Base-by-base conservation (phyloP, 768 basidiomycete genomes). In the Mycena albidolilacea region DNA sequence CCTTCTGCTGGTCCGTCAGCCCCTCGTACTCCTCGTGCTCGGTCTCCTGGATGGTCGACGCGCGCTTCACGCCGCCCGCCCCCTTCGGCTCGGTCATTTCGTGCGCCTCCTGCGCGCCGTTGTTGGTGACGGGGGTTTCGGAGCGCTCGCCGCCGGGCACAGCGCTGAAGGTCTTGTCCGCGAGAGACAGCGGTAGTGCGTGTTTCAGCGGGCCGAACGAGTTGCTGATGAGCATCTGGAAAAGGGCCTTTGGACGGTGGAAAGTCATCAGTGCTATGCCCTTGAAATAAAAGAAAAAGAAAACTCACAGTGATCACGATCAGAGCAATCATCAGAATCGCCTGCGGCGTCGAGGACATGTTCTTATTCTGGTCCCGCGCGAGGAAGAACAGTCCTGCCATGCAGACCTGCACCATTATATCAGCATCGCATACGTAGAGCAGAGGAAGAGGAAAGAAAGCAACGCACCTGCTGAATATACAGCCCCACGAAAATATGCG, bases 371-470 rank as follows among this genome's bases (percentile, higher is more conserved):
- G 77, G 75, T 96, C 83, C 65, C 83, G 85, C 0, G 92, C 90
- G 9, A 99, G 87, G 92, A 99, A 98, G 89, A 99, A 98, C 73
- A 98, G 83, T 5, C 94, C 95, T 41, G 89, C 88, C 44, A 98
- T 85, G 80, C 94, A 96, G 61, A 98, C 78, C 76, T 71, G n/a
- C 15, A 2, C 3, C 37, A 30, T 43, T 2, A 30, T 30, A 4
- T 5, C 30, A 50, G 76, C 54, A 44, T 12, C 23, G 21, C 39
- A 35, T 67, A 17, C 15, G 37, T 38, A 60, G 37, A 21, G 17
- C 23, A 46, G 8, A 23, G n/a, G 7, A 21, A 7, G 23, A 50
- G n/a, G 8, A 19, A 21, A 3, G 21, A 10, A 76, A 57, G 30
- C 30, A 74, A 68, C 61, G 48, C 75, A 75, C 79, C 80, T 98